phyloP scores from a whole-genome alignment of 495 filamentous ascomycete species.

The Hypoxylon crocopeplum region DNA sequence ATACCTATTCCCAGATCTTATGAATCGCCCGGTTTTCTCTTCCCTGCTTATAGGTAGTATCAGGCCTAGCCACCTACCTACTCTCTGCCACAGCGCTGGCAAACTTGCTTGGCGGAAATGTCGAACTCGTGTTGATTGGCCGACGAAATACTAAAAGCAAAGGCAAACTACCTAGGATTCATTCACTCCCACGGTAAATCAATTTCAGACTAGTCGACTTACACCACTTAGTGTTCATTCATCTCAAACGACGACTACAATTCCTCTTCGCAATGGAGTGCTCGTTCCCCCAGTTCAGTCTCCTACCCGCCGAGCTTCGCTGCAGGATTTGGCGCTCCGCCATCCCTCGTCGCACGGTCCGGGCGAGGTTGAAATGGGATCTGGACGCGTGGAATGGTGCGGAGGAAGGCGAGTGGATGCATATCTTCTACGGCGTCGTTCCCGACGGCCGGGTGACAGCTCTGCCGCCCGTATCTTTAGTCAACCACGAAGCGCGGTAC shows the following conservation, averaged over 20 bases:
- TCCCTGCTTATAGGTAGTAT: too few species aligned
- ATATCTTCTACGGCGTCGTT: conserved; percentile 6
- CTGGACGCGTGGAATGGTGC: conserved; percentile 18
- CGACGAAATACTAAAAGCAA: too few species aligned
- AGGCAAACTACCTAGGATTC: too few species aligned
- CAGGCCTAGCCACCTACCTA: too few species aligned
- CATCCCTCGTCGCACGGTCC: conserved; percentile 10
- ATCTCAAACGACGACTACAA: background rate
- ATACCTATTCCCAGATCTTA: too few species aligned
- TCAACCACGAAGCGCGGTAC: conserved; percentile 17
- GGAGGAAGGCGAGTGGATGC: conserved; percentile 15
- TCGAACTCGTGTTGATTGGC: too few species aligned
- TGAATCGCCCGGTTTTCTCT: too few species aligned
- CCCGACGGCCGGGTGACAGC: background rate
- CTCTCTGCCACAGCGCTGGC: too few species aligned
- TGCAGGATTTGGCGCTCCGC: conserved; percentile 23
- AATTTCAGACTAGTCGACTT: too few species aligned
- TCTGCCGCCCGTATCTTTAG: conserved; percentile 1
- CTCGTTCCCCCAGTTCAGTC: conserved; percentile 23
- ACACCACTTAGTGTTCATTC: too few species aligned
- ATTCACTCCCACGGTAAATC: too few species aligned
- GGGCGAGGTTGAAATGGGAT: conserved; percentile 11
- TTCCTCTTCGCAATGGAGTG: background rate
- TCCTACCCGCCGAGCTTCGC: conserved; percentile 18
- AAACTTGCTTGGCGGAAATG: too few species aligned